Base-by-base conservation (phyloP, 108 stramenopile genomes). In the Cyclotella kingstonii region DNA sequence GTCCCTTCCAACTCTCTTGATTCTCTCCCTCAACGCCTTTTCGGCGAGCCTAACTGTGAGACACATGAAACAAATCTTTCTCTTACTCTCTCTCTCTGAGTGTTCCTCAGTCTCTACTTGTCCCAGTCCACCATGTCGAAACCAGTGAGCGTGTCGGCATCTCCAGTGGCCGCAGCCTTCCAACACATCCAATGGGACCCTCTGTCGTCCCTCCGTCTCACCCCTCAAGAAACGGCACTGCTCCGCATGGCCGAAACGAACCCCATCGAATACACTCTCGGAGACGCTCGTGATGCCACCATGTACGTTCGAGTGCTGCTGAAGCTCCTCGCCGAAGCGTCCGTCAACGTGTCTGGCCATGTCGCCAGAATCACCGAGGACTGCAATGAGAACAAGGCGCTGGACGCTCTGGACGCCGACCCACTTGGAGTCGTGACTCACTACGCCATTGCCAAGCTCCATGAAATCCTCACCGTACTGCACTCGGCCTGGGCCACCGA, bases 231-330 rank as follows among this genome's bases (percentile, higher is more conserved):
- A 54, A 89, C 91, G 1, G 91, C 91, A 0, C 58, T 92, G 14
- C 72, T 92, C 43, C 85, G 91, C 41, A 92, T 92, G 91, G 91
- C 91, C 21, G 91, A 92, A 51, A 92, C 87, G 25, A 92, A 92
- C 56, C 87, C 87, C 29, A 89, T 92, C 60, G 91, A 89, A 58
- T 92, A 92, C 57, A 92, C 91, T 14, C 66, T 92, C 44, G 85
- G 87, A 1, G 91, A 92, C 69, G 80, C 84, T 34, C 87, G 91
- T 23, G 91, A 92, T 77, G 91, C 91, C n/a, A 84, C 79, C 54
- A 92, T 92, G 91, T 92, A 92, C 52, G 91, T 87, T 5, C 81
- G 91, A 6, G 91, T 92, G 5, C 67, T 92, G 0, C 82, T 92
- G 46, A 92, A 92, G 68, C 67, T 92, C 8, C 58, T 92, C 36